phyloP scores from a whole-genome alignment of 306 rosid genomes.

The Fagus sylvatica region DNA sequence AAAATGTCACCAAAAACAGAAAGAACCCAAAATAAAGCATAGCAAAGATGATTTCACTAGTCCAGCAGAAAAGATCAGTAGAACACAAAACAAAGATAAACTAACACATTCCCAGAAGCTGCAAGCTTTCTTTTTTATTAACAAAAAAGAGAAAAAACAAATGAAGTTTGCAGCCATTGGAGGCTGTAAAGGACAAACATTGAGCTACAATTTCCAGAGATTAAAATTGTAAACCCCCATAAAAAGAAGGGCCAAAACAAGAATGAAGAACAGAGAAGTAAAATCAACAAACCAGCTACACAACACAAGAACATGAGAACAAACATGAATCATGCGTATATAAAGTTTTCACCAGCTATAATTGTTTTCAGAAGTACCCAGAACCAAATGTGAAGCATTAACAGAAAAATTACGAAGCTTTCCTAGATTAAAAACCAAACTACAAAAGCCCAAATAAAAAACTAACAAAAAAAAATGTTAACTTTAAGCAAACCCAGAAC shows the following conservation, averaged over 20 bases:
- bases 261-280: conserved; percentile 6
- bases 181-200: conserved; percentile 2
- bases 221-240: not conserved
- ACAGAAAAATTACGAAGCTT: not conserved
- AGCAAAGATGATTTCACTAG: not conserved
- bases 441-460: not conserved
- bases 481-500: not conserved
- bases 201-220: not conserved
- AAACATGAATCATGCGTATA: not conserved
- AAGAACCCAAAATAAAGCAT: not conserved
- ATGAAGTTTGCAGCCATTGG: conserved; percentile 1
- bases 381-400: not conserved
- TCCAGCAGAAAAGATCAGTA: not conserved
- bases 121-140: not conserved
- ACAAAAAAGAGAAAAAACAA: not conserved
- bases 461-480: not conserved
- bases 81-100: not conserved
- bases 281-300: conserved; percentile 6
- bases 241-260: not conserved
- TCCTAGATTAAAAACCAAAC: not conserved
- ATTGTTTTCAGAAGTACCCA: not conserved
- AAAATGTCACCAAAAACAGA: conserved; percentile 5
- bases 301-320: not conserved
- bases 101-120: not conserved
- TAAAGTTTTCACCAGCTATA: no score